Evolutionary conservation across 2,329 filamentous ascomycete species (phyloP), one percentile per base, ranked within the genome.

Genomic region (Simplicillium aogashimaense): DNA sequence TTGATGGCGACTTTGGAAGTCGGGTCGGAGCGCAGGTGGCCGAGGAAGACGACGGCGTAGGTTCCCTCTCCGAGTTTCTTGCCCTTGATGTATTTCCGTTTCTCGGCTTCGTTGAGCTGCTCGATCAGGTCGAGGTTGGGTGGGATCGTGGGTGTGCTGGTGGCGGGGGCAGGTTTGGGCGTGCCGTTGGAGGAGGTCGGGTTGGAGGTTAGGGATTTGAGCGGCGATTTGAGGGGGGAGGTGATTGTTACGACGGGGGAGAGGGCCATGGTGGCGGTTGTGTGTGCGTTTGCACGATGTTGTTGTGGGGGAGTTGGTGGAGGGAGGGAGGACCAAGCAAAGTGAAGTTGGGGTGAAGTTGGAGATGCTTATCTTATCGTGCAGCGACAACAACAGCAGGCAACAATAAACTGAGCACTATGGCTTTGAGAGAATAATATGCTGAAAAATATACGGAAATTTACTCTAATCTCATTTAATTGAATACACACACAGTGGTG

Each of bases 31-130:
- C 81, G 77, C 35, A 92, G 74, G 61, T 90, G 84, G 39, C 89
- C 92, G 39, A 89, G 78, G 68, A 88, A 95, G 54, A 98, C 92
- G 54, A 94, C 82, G 58, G 92, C 92, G 60, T 98, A 98, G 47
- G 92, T 97, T 67, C 92, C 92, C 63, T 94, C 87, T 60, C 92
- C 92, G 44, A 98, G 78, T 57, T 92, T 92, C 59, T 85, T 88
- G 82, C 84, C 86, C 68, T 94, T 94, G 49, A 92, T 76, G 60
- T 95, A 98, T 69, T 92, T 94, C 50, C 76, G 74, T 61, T 88
- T 87, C 54, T 87, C 83, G 38, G 83, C 78, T 43, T 86, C 80
- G 56, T 90, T 90, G 59, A 89, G 72, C 57, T 86, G 81, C 61
- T 90, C 85, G n/a, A 84, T 72, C n/a, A 80, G 59, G 53, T 82